Evolutionary conservation across 140 eudicot species (phyloP).

Genomic region (Flaveria floridana): DNA sequence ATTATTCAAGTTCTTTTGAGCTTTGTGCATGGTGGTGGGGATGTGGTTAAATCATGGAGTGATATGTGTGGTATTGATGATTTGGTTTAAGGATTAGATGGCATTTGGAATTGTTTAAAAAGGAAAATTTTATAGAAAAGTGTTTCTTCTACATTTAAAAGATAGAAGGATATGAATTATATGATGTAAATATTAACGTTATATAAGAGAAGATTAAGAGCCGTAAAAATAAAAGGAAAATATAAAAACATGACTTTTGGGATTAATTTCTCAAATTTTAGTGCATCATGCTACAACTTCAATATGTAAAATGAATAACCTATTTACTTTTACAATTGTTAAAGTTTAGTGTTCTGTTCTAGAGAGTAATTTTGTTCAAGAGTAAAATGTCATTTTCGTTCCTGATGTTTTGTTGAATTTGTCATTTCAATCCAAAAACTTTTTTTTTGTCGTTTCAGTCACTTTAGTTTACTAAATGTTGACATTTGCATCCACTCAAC

Average conservation of each 20-base stretch:
- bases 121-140: no score
- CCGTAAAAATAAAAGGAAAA: no score
- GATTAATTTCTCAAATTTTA: slow-evolving; percentile 14
- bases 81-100: slow-evolving; percentile 30
- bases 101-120: neutral
- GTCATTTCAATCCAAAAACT: no score
- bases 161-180: no score
- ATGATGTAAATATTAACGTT: no score
- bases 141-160: no score
- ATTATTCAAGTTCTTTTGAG: slow-evolving; percentile 18
- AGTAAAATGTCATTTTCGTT: no score
- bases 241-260: neutral
- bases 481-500: no score
- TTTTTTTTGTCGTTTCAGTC: no score
- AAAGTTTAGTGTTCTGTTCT: neutral
- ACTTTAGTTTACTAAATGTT: no score
- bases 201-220: no score
- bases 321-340: neutral
- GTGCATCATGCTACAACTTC: neutral
- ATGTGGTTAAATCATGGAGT: slow-evolving; percentile 10
- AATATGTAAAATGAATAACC: slow-evolving; percentile 1
- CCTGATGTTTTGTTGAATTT: no score
- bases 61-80: slow-evolving; percentile 33
- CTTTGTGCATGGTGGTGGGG: slow-evolving; percentile 31
- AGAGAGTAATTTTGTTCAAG: neutral